Evolutionary conservation across 2,329 filamentous ascomycete species (phyloP), one percentile per base, ranked within the genome.

Genomic region (Talaromyces islandicus): DNA sequence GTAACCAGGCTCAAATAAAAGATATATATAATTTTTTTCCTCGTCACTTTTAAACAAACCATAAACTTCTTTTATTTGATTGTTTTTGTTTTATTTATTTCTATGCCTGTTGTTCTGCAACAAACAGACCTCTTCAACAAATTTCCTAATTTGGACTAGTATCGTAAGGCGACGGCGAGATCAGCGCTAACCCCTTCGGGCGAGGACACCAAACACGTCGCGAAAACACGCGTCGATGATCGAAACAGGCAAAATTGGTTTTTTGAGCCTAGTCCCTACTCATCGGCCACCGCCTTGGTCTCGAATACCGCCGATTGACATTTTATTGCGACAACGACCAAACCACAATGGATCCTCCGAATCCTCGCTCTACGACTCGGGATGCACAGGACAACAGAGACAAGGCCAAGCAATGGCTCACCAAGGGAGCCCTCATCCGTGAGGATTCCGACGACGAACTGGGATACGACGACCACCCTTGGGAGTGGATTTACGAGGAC

Each of bases 381-480:
- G 54, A 50, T 38, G 64, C 63, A 21, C 67, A 59, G 35, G 70
- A 65, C 62, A 67, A 69, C 43, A 69, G 67, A 53, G 71, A 76
- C 63, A 72, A 72, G 32, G 75, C 77, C 50, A 78, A 76, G 61
- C 73, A 76, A 68, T 80, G 79, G 69, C 79, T 88, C 61, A 82
- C 76, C 62, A 85, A 74, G 65, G 84, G 85, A 52, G 88, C 87
- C 30, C 80, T 92, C 11, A 76, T 80, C 7, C 82, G 89, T 67
- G 90, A 94, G 63, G 89, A 96, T 71, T 95, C 91, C 0, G 92
- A 96, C 72, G 92, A 96, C 73, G 93, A 96, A 73, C 83, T 95
- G 25, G 88, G 86, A 29, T 80, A 83, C 38, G 86, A 90, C 55
- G 89, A 91, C 67, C 77, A 83, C 52, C 84, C 87, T 0, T 94